Percentiles rank a stretch among this genome's conserved stretches.
These are phyloP conservation scores for Neurospora cerealis DNA, from an alignment of 495 filamentous ascomycete species.

Conservation along the genomic window DNA sequence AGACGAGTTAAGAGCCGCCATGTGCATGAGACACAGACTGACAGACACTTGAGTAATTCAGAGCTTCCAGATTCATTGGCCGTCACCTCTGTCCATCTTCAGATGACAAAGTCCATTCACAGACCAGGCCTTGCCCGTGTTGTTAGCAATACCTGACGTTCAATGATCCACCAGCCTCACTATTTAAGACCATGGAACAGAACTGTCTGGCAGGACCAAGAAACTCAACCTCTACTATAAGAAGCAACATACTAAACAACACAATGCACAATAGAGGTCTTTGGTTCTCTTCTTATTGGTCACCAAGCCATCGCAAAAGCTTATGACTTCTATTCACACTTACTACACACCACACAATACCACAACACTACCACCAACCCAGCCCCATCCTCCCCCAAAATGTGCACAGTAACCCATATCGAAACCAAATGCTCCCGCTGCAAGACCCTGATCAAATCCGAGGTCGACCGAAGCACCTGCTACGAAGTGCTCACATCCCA, in stretches of 20 bases:
- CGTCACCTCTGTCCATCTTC: background rate
- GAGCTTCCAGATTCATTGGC: background rate
- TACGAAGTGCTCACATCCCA: background rate
- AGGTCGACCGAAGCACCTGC: background rate
- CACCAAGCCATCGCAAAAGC: background rate
- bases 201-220: background rate
- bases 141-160: background rate
- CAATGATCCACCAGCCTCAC: background rate
- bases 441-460: background rate
- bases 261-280: background rate
- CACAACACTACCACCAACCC: too few species aligned
- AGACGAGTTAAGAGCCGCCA: background rate
- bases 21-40: background rate
- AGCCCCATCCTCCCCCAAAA: background rate
- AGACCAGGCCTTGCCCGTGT: background rate
- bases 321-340: background rate
- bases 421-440: background rate
- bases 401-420: background rate
- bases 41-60: background rate
- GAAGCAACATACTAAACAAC: background rate
- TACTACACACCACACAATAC: background rate
- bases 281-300: too few species aligned
- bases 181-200: background rate
- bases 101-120: background rate
- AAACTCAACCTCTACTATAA: background rate